Evolutionary conservation across 2,329 filamentous ascomycete genomes (phyloP).

Genomic region (Xylariaceae sp.): DNA sequence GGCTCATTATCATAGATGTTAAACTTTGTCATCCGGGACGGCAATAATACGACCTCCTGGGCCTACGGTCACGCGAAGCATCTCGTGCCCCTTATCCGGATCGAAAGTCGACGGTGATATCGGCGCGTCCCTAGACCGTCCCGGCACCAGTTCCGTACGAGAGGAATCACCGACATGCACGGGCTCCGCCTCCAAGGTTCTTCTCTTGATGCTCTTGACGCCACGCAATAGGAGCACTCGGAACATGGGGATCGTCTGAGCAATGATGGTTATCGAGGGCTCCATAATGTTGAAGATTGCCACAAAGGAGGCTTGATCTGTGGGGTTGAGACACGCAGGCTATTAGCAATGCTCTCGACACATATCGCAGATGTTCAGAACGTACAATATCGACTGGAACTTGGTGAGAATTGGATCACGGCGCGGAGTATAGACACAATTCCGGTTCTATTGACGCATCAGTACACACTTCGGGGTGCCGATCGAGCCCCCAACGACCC

Average conservation of each 20-base stretch:
- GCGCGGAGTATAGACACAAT: neutral
- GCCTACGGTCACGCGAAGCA: neutral
- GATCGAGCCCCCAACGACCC: neutral
- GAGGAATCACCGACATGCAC: neutral
- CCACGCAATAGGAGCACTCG: neutral
- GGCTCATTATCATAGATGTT: too few species aligned
- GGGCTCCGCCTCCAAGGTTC: neutral
- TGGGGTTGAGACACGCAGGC: neutral
- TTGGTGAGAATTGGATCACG: neutral
- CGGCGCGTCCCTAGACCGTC: too few species aligned
- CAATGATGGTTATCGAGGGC: conserved; percentile 6
- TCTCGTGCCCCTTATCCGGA: neutral
- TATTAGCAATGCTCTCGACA: neutral
- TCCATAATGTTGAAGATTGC: conserved; percentile 2
- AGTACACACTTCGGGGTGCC: neutral
- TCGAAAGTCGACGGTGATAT: neutral
- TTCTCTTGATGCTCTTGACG: neutral
- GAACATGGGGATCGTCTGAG: conserved; percentile 9
- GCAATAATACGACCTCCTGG: neutral
- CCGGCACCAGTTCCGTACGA: neutral
- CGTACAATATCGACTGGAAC: neutral
- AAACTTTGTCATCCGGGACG: neutral
- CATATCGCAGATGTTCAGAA: neutral
- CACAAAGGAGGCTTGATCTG: neutral
- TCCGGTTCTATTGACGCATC: neutral